A percentile compares a stretch with the other conserved stretches of the same genome.
Conservation (phyloP, 495 filamentous ascomycete genomes). For the Aspergillus mulundensis region DNA sequence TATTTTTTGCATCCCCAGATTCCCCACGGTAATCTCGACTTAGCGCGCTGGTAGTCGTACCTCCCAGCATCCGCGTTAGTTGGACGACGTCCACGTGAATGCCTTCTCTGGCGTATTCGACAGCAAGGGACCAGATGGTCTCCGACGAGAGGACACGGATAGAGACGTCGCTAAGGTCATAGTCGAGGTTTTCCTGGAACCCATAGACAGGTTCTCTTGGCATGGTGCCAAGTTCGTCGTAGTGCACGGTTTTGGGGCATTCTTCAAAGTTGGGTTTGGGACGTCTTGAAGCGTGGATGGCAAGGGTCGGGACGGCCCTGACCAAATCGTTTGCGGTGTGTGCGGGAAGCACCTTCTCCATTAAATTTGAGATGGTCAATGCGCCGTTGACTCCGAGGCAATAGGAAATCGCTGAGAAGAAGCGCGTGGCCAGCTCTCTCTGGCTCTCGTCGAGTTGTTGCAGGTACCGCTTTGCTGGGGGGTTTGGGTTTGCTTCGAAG, state of each 20-base stretch:
- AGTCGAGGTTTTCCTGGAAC: constrained; percentile 31
- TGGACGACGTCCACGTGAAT: constrained; percentile 16
- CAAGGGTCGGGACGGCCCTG: constrained; percentile 29
- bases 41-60: constrained; percentile 27
- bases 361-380: constrained; percentile 25
- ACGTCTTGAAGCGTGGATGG: constrained; percentile 25
- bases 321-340: constrained; percentile 29
- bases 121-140: constrained; percentile 30
- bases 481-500: constrained; percentile 33
- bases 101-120: constrained; percentile 27
- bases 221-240: constrained; percentile 10
- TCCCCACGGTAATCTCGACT: no score
- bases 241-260: constrained; percentile 17
- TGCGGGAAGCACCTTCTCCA: constrained; percentile 23
- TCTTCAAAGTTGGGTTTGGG: constrained; percentile 29
- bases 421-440: constrained; percentile 9
- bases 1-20: no score
- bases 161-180: constrained; percentile 32
- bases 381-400: constrained; percentile 18
- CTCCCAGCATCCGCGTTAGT: constrained; percentile 34
- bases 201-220: constrained; percentile 13
- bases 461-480: constrained; percentile 16
- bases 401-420: constrained; percentile 27
- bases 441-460: constrained; percentile 7
- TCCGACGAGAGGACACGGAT: constrained; percentile 17